Conservation (phyloP, 2,329 filamentous ascomycete species). For the Cadophora sp. region DNA sequence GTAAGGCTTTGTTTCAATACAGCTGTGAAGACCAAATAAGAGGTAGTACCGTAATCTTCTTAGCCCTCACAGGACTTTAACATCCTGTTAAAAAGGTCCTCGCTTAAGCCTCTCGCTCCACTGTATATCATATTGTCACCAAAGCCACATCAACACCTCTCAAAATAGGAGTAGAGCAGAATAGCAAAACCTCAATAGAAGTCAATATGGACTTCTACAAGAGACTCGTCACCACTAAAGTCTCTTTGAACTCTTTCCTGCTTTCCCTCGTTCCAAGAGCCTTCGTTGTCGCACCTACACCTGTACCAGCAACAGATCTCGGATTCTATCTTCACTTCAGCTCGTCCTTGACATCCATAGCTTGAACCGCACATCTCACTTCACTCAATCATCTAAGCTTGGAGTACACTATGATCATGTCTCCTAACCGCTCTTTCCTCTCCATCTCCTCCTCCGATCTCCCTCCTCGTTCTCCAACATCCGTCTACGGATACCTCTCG, state of each 20-base stretch:
- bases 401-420: not conserved
- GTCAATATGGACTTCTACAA: not conserved
- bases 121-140: conserved; percentile 2
- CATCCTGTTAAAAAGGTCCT: not conserved
- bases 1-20: not conserved
- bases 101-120: not conserved
- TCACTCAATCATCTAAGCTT: not conserved
- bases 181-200: not conserved
- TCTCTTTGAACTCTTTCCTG: not conserved
- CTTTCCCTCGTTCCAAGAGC: conserved; percentile 1
- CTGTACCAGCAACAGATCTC: not conserved
- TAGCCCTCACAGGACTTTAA: no score
- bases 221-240: not conserved
- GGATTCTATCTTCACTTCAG: not conserved
- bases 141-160: not conserved
- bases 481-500: not conserved
- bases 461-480: not conserved
- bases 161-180: conserved; percentile 1
- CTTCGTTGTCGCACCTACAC: not conserved
- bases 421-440: not conserved
- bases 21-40: no score
- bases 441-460: not conserved
- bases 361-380: no score
- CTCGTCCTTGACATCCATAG: conserved; percentile 5
- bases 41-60: no score